Conservation (phyloP, 768 basidiomycete species). For the Rhodocollybia butyracea region DNA sequence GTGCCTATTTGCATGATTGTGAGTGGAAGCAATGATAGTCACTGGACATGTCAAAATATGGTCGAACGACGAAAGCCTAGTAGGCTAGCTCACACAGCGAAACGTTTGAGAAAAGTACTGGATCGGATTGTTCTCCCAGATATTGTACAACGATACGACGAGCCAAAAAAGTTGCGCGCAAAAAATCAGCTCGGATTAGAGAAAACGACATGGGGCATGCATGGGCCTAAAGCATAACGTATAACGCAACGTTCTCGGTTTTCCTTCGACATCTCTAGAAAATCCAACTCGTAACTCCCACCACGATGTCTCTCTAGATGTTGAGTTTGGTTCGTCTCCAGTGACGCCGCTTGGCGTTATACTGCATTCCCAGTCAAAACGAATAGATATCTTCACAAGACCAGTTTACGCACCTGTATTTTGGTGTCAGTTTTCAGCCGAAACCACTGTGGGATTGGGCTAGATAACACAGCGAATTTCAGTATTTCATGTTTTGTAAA, state of each 20-base stretch:
- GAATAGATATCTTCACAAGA: not conserved
- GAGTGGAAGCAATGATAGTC: too few relatives aligned
- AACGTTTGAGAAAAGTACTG: too few relatives aligned
- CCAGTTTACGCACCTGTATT: slow-evolving; percentile 64
- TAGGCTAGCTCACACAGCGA: too few relatives aligned
- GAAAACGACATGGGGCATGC: not conserved
- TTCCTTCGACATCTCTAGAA: not conserved
- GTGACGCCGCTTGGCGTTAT: slow-evolving; percentile 96
- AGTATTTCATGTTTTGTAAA: not conserved
- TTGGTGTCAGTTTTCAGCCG: slow-evolving; percentile 94
- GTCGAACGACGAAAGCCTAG: too few relatives aligned
- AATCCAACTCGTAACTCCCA: not conserved
- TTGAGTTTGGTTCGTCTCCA: slow-evolving; percentile 99
- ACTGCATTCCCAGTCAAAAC: slow-evolving; percentile 38
- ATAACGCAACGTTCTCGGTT: not conserved
- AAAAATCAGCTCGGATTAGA: not conserved
- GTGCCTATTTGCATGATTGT: too few relatives aligned
- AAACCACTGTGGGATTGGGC: slow-evolving; percentile 99
- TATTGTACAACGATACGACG: not conserved
- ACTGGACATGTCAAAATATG: too few relatives aligned
- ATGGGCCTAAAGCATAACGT: not conserved
- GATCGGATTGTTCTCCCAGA: not conserved
- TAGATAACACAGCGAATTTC: slow-evolving; percentile 23
- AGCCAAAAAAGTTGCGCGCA: not conserved
- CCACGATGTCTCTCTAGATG: slow-evolving; percentile 50